Conservation (phyloP, 192 early-diverging fungal species). For the Coemansia sp. region DNA sequence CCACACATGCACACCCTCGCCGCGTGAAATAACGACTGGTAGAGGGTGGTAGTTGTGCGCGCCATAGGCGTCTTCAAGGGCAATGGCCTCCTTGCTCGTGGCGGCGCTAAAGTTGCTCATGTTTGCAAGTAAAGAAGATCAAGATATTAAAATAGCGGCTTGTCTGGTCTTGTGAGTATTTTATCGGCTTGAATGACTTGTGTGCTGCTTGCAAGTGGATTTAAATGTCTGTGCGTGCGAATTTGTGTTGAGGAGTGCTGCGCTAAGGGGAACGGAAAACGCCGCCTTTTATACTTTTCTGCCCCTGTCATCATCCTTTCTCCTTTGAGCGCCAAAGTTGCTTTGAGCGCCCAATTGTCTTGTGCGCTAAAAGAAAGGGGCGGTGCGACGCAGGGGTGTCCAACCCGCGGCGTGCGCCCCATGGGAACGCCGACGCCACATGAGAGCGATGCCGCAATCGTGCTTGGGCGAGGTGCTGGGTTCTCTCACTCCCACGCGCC, state of each 20-base stretch:
- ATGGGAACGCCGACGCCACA: background rate
- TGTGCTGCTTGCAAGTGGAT: background rate
- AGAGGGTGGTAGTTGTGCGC: conserved; percentile 99
- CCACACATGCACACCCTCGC: conserved; percentile 87
- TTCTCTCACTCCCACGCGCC: no score
- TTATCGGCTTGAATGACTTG: background rate
- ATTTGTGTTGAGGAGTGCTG: background rate
- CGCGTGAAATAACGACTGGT: conserved; percentile 87
- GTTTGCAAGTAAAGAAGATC: background rate
- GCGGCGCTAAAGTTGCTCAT: conserved; percentile 2
- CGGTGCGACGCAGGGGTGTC: background rate
- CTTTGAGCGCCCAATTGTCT: background rate
- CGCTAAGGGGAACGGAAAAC: background rate
- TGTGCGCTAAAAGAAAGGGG: background rate
- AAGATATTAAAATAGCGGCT: background rate
- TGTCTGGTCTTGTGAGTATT: background rate
- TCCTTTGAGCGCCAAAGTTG: background rate
- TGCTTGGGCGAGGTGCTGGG: background rate
- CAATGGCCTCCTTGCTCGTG: conserved; percentile 57
- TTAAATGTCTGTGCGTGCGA: background rate
- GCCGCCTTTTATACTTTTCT: background rate
- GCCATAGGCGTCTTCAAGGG: conserved; percentile 80
- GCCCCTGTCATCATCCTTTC: background rate
- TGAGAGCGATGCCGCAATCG: background rate
- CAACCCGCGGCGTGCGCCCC: background rate